Evolutionary conservation across 2,329 filamentous ascomycete genomes (phyloP).

Genomic region (Verticillium isaacii): DNA sequence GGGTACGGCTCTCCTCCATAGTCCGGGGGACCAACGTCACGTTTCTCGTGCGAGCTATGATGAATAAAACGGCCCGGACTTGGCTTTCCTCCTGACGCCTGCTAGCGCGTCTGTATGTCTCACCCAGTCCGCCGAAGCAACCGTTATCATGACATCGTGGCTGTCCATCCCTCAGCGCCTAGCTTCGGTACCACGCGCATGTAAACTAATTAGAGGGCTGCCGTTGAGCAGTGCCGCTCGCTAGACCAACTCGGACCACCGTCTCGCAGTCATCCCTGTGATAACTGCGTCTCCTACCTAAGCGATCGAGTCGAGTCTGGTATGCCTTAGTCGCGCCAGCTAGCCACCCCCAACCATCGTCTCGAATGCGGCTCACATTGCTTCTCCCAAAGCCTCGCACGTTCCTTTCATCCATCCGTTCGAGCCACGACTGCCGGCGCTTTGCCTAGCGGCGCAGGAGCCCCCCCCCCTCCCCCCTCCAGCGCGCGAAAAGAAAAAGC

Average conservation of each 20-base stretch:
- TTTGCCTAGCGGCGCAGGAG: background rate
- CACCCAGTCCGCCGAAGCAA: background rate
- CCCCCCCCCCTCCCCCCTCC: too few species aligned
- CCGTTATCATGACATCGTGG: too few species aligned
- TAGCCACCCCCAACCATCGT: background rate
- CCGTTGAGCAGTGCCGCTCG: background rate
- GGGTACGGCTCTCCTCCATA: background rate
- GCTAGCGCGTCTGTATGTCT: background rate
- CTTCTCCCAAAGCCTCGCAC: background rate
- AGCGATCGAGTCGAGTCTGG: background rate
- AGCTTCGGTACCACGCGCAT: background rate
- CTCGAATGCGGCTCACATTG: background rate
- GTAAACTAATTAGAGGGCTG: background rate
- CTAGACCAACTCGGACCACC: background rate
- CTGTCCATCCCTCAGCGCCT: background rate
- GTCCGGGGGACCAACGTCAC: background rate
- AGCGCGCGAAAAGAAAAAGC: background rate
- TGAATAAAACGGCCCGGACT: background rate
- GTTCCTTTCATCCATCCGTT: background rate
- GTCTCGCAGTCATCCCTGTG: background rate
- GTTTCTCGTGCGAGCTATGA: background rate
- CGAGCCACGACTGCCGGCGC: background rate
- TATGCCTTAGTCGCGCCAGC: background rate
- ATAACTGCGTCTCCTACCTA: background rate
- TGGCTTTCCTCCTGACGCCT: background rate